phyloP scores from a whole-genome alignment of 805 yeast species.

The Suhomyces xylopsoci region DNA sequence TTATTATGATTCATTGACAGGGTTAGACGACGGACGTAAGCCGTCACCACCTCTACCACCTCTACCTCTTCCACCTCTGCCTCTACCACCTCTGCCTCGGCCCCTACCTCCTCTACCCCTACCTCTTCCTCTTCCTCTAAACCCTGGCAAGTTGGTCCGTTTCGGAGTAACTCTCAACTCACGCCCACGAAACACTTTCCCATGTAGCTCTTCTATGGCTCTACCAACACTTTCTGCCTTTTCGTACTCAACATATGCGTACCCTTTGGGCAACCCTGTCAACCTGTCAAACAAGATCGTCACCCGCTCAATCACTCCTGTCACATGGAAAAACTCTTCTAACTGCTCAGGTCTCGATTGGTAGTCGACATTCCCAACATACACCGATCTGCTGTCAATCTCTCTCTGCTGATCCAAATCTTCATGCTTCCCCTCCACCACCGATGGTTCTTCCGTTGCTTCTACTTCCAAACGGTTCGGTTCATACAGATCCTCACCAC shows the following conservation, averaged over 20 bases:
- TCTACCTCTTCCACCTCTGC: slow-evolving; percentile 27
- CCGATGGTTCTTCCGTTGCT: background rate
- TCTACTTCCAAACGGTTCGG: background rate
- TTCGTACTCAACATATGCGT: slow-evolving; percentile 62
- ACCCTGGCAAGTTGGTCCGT: slow-evolving; percentile 55
- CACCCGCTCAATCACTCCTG: slow-evolving; percentile 49
- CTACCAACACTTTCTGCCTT: slow-evolving; percentile 36
- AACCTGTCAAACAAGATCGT: slow-evolving; percentile 48
- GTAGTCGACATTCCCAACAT: slow-evolving; percentile 50
- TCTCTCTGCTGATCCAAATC: slow-evolving; percentile 26
- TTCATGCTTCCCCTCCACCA: background rate
- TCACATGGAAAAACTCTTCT: slow-evolving; percentile 43
- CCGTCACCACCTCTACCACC: slow-evolving; percentile 7
- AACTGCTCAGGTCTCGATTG: slow-evolving; percentile 49
- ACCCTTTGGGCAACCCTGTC: slow-evolving; percentile 52
- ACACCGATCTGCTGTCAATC: slow-evolving; percentile 51
- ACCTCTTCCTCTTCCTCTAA: slow-evolving; percentile 19
- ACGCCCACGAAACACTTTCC: slow-evolving; percentile 44
- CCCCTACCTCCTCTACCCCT: slow-evolving; percentile 26
- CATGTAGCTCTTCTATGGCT: slow-evolving; percentile 46
- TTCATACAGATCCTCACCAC: background rate
- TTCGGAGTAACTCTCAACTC: slow-evolving; percentile 47
- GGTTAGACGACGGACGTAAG: background rate
- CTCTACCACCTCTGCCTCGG: slow-evolving; percentile 24
- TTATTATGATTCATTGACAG: background rate